A percentile compares a stretch with the other conserved stretches of the same genome.
These are phyloP conservation scores for Acanthamoeba castellanii DNA, from an alignment of 208 protist genomes.

Conservation along the genomic window DNA sequence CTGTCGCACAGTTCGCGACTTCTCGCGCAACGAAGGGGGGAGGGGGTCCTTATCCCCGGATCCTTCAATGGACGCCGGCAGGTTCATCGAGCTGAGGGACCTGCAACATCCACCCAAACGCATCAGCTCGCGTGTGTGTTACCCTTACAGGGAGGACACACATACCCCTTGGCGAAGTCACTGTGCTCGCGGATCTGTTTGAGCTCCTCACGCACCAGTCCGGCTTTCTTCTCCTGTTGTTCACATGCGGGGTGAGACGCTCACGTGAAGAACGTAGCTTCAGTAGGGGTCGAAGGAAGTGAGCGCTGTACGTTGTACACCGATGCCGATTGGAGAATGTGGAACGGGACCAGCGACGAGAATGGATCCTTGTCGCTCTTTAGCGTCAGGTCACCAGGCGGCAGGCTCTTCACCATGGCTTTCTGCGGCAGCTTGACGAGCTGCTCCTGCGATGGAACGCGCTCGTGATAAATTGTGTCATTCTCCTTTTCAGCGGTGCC, in stretches of 20 bases:
- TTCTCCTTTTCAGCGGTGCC: conserved; percentile 39
- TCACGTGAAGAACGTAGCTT: not conserved
- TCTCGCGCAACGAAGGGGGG: not conserved
- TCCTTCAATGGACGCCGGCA: conserved; percentile 34
- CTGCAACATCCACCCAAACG: not conserved
- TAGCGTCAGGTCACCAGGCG: not conserved
- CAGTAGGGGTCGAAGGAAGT: not conserved
- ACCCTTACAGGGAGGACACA: not conserved
- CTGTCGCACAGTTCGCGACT: not conserved
- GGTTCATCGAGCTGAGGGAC: conserved; percentile 42
- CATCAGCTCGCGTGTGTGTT: not conserved
- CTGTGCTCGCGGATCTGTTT: conserved; percentile 44
- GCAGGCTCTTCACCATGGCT: conserved; percentile 27
- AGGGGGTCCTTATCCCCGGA: not conserved
- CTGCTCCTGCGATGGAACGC: not conserved
- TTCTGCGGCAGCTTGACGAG: not conserved
- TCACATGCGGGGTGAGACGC: not conserved
- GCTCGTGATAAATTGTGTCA: conserved; percentile 50
- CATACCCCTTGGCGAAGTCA: conserved; percentile 51
- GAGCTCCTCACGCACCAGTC: not conserved
- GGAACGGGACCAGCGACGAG: conserved; percentile 5
- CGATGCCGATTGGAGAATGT: conserved; percentile 11
- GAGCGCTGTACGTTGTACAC: conserved; percentile 22
- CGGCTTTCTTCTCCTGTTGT: conserved; percentile 55
- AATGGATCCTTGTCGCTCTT: conserved; percentile 31